A percentile compares a stretch with the other conserved stretches of the same genome.
Conservation (phyloP, 2,329 filamentous ascomycete genomes). For the Lachnum nothofagi region DNA sequence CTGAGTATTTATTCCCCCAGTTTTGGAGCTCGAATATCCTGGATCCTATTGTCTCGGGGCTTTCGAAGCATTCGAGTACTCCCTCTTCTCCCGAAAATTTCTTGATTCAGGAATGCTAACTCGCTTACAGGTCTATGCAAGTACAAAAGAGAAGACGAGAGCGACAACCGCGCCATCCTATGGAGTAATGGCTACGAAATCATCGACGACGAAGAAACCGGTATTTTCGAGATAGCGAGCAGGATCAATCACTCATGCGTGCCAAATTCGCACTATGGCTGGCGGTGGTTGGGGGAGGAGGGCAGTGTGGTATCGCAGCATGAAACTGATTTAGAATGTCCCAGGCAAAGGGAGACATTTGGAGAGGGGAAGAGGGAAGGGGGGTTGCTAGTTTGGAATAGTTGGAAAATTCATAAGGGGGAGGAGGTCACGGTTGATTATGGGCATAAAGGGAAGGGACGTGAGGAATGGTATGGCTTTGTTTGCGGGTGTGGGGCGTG, state of each 20-base stretch:
- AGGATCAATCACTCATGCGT: slow-evolving; percentile 22
- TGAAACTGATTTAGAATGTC: too few species aligned
- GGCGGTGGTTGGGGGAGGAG: slow-evolving; percentile 18
- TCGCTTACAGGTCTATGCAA: neutral
- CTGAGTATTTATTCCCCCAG: too few species aligned
- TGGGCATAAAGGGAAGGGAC: slow-evolving; percentile 17
- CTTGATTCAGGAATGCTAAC: too few species aligned
- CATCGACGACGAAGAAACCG: slow-evolving; percentile 15
- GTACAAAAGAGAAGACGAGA: slow-evolving; percentile 6
- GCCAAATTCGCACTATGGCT: slow-evolving; percentile 21
- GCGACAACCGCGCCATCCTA: slow-evolving; percentile 18
- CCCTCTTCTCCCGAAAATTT: too few species aligned
- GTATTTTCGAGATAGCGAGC: slow-evolving; percentile 21
- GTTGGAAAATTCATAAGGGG: slow-evolving; percentile 17
- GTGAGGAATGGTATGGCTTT: slow-evolving; percentile 27
- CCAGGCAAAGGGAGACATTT: slow-evolving; percentile 16
- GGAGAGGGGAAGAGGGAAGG: slow-evolving; percentile 8
- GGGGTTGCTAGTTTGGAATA: slow-evolving; percentile 23
- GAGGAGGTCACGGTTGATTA: slow-evolving; percentile 30
- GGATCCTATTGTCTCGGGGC: too few species aligned
- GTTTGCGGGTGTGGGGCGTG: slow-evolving; percentile 26
- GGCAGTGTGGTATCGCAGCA: too few species aligned
- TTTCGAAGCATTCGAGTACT: too few species aligned
- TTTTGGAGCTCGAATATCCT: too few species aligned
- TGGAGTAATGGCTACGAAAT: slow-evolving; percentile 25